Evolutionary conservation across 345 rosid species (phyloP), one percentile per base, ranked within the genome.

Genomic region (Salix udensis): DNA sequence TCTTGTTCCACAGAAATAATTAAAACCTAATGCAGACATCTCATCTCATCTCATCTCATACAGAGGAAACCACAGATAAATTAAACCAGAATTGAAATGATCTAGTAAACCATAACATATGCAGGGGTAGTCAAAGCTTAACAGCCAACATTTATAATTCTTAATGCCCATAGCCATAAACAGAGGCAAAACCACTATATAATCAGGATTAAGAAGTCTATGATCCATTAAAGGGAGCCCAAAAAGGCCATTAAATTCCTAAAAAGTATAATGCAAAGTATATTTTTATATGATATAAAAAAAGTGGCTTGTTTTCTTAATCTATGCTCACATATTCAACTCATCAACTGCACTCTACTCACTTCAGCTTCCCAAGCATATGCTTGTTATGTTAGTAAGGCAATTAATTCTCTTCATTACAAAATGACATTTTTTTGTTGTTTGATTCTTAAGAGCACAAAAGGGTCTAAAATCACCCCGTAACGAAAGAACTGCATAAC

Each of bases 381-480:
- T 2, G 26, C 72, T 23, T 48, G 50, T 62, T 14, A 34, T 37
- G 40, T 23, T 36, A 37, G 67, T 19, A 7, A 66, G 34, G 26
- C 53, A 31, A 12, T 34, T 24, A n/a, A 58, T 58, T 23, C 8
- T n/a, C 11, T 34, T 40, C 12, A 31, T 39, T 36, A 11, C 6
- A 66, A 42, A 60, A 67, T 40, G 34, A 75, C 75, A 42, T 34
- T 37, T 52, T 13, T 36, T 50, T 58, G 26, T 30, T 52, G 9
- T 36, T 50, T 58, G 26, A 68, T 74, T 80, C 68, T 50, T 39
- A 40, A n/a, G 44, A 52, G n/a, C 19, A 64, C 55, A 69, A 67
- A 67, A 58, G 74, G 60, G 14, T 76, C 71, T 12, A 70, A 66
- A 77, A 71, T 21, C 72, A 60, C n/a, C 40, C 34, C 31, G 34